Evolutionary conservation across 495 filamentous ascomycete species (phyloP), one percentile per base, ranked within the genome.

Genomic region (Penicillium desertorum): DNA sequence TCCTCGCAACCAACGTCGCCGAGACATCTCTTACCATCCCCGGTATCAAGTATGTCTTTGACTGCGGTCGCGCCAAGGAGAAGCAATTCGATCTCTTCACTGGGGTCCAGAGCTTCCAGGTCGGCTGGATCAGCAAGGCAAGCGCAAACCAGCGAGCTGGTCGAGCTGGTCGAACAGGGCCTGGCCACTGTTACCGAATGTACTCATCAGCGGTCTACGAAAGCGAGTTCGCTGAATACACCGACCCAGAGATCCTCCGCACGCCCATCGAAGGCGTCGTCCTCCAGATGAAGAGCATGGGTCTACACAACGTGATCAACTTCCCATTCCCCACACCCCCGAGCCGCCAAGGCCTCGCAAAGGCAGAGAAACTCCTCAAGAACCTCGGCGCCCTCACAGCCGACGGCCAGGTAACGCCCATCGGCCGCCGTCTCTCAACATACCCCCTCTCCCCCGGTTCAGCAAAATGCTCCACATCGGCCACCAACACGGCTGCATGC

Each of bases 241-340:
- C 89, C 0, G 85, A 90, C 20, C 92, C 95, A 0, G 95, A 99
- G 74, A 87, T 99, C 51, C 72, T 95, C 34, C 84, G 92, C 9
- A 96, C 92, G 73, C 95, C 95, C 16, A 90, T 97, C 42, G 95
- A 99, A 70, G 82, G 85, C 54, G 88, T 97, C 16, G 92, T 98
- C 6, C 80, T 99, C 9, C 92, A 96, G 66, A 87, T 99, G 64
- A 98, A 97, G 76, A 86, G 88, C 59, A 96, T 98, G 91, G 90
- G 90, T 55, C 79, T 97, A 22, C 89, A 92, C 60, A 87, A 92
- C 53, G 88, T 98, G 3, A 84, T 87, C 66, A 96, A 92, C 64
- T 99, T 99, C 70, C 95, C 94, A n/a, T 99, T 98, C 69, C 95
- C 95, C 8, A 96, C 95, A 4, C 86, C 91, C 7, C 95, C 94